Evolutionary conservation across 768 basidiomycete genomes (phyloP), one percentile per base, ranked within the genome.

Genomic region (Leucosporidium scottii): DNA sequence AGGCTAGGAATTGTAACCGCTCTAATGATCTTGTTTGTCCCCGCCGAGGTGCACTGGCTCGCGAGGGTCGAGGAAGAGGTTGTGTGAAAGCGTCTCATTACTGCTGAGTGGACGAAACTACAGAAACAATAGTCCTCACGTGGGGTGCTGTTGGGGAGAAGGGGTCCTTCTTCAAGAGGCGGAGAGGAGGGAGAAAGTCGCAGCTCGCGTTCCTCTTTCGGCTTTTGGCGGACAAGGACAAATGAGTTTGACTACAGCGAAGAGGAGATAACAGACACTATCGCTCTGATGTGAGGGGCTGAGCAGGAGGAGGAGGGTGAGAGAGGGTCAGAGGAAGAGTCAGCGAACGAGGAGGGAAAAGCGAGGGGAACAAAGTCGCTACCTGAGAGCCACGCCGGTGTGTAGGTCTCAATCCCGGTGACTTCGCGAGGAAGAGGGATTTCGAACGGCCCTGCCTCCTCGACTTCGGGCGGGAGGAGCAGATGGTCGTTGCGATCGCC

Each of bases 401-500:
- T 55, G 50, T 65, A 67, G n/a, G 55, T 51, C 82, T 98, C 96
- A 74, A 99, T 81, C 27, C 92, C 94, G 2, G 89, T 89, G 53
- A 98, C 93, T 75, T 98, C 93, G 66, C 96, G 86, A 27, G 93
- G 90, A 63, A 93, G 83, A 2, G 96, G 93, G 56, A 93, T 82
- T 77, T 98, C 93, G 77, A 91, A 97, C 60, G 91, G 88, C 31
- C 92, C 91, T 27, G 96, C 94, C 80, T 98, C 96, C 76, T 98
- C 96, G 53, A 89, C 91, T 79, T 98, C 96, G 34, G 94, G 93
- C 36, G 91, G 86, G 61, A 99, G 86, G 66, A 99, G 85, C 25
- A 99, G 83, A 77, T 98, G 94, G 78, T 99, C 96, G 77, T 91
- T 93, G 75, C 92, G 87, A 80, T 98, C 96, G 78, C 94, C 91